A percentile compares a stretch with the other conserved stretches of the same genome.
Evolutionary conservation across 805 yeast species (phyloP).

Genomic region (Candida palmyrensis): DNA sequence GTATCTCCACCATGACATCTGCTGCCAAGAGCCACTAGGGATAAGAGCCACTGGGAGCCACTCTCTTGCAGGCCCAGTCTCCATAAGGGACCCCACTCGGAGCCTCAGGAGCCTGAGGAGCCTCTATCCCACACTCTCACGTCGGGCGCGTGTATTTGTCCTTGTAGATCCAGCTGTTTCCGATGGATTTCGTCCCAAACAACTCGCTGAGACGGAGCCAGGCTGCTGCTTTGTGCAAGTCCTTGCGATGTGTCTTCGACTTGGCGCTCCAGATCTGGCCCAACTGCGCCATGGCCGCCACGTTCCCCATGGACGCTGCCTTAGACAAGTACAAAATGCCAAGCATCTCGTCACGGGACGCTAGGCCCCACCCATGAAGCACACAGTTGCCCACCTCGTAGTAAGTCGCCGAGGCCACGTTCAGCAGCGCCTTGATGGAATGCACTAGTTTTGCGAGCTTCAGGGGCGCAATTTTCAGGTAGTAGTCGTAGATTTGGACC

Average conservation of each 20-base stretch:
- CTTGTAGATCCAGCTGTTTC: slow-evolving; percentile 73
- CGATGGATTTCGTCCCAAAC: slow-evolving; percentile 56
- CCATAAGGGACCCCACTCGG: too few species aligned
- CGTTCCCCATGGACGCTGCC: slow-evolving; percentile 63
- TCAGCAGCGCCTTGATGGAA: slow-evolving; percentile 33
- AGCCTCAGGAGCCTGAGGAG: too few species aligned
- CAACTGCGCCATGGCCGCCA: slow-evolving; percentile 63
- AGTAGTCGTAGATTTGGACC: slow-evolving; percentile 16
- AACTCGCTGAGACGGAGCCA: slow-evolving; percentile 65
- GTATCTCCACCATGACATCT: too few species aligned
- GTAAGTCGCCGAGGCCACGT: slow-evolving; percentile 45
- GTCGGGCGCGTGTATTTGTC: slow-evolving; percentile 50
- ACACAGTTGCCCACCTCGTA: slow-evolving; percentile 59
- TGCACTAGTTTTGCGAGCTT: slow-evolving; percentile 23
- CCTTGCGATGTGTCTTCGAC: slow-evolving; percentile 51
- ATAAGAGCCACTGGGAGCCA: too few species aligned
- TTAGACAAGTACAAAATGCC: slow-evolving; percentile 59
- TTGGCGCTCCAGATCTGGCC: slow-evolving; percentile 66
- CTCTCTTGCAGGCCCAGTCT: too few species aligned
- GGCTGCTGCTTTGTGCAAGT: slow-evolving; percentile 57
- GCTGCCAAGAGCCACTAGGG: too few species aligned
- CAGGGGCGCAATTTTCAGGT: slow-evolving; percentile 16
- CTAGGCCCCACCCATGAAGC: slow-evolving; percentile 52
- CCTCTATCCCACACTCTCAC: too few species aligned
- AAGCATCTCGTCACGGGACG: slow-evolving; percentile 44